A percentile compares a stretch with the other conserved stretches of the same genome.
phyloP scores from a whole-genome alignment of 306 rosid genomes.

The Glycine soja region DNA sequence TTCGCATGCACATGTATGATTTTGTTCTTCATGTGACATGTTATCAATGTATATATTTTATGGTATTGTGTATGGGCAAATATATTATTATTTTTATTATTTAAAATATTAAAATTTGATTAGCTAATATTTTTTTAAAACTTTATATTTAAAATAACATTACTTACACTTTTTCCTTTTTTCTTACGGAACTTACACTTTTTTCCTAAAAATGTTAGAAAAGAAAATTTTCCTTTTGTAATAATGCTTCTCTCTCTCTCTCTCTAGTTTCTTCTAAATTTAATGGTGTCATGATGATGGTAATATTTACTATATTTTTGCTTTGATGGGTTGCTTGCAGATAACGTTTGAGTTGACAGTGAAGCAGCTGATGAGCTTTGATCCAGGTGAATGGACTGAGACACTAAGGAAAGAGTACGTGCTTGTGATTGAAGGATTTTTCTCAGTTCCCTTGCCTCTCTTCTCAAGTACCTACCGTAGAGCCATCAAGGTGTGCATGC shows the following conservation, averaged over 20 bases:
- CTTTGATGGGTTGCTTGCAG: constrained; percentile 47
- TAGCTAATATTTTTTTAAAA: too few species aligned
- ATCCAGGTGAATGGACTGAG: constrained; percentile 92
- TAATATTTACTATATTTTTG: too few species aligned
- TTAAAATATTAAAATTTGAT: background rate
- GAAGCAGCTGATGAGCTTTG: constrained; percentile 98
- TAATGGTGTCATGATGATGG: too few species aligned
- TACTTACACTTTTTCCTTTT: too few species aligned
- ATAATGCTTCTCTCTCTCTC: too few species aligned
- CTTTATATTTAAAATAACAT: too few species aligned
- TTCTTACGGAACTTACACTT: too few species aligned
- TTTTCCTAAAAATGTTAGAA: too few species aligned
- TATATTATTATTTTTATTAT: background rate
- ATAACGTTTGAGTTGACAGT: constrained; percentile 97
- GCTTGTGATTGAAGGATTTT: constrained; percentile 95
- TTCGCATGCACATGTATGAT: constrained; percentile 43
- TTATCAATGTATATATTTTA: background rate
- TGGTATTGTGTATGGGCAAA: background rate
- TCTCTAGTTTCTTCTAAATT: too few species aligned
- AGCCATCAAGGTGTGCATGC: constrained; percentile 70
- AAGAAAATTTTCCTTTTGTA: too few species aligned
- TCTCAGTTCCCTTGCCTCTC: constrained; percentile 79
- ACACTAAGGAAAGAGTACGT: constrained; percentile 81
- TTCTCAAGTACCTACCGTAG: constrained; percentile 85
- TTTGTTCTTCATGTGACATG: constrained; percentile 15